phyloP scores from a whole-genome alignment of 495 filamentous ascomycete species.

The Tuber indicum region DNA sequence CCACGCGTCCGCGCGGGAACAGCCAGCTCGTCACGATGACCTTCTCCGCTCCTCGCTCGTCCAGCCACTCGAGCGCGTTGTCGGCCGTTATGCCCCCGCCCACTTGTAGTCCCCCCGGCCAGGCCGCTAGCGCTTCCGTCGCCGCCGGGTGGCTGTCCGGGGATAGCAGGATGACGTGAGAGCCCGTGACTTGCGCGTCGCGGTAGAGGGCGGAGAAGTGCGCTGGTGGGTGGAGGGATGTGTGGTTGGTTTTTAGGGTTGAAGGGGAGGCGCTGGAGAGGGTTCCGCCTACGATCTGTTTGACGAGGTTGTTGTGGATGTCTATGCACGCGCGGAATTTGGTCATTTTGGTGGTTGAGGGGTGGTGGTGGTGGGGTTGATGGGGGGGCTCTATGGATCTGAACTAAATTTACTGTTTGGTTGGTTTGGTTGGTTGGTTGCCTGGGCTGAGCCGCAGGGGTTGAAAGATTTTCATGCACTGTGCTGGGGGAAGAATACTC shows the following conservation, averaged over 20 bases:
- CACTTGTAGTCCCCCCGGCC: conserved; percentile 74
- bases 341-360: conserved; percentile 58
- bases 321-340: conserved; percentile 95
- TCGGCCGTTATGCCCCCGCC: conserved; percentile 81
- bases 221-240: conserved; percentile 70
- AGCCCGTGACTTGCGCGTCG: conserved; percentile 63
- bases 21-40: conserved; percentile 64
- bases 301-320: conserved; percentile 88
- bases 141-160: conserved; percentile 78
- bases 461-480: neutral
- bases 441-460: neutral
- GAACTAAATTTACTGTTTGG: too few relatives aligned
- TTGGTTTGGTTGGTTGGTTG: neutral
- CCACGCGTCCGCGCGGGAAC: conserved; percentile 74
- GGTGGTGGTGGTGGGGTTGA: neutral
- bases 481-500: neutral
- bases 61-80: conserved; percentile 80
- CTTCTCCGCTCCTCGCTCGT: conserved; percentile 76
- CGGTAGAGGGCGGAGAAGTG: conserved; percentile 76
- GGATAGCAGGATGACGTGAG: conserved; percentile 93
- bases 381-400: too few relatives aligned
- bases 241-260: conserved; percentile 75
- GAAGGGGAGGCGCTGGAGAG: conserved; percentile 36
- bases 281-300: conserved; percentile 69
- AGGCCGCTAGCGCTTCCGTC: conserved; percentile 62